Percentiles rank a stretch among this genome's conserved stretches.
phyloP scores from a whole-genome alignment of 2,329 filamentous ascomycete species.

The Botryotinia convoluta region DNA sequence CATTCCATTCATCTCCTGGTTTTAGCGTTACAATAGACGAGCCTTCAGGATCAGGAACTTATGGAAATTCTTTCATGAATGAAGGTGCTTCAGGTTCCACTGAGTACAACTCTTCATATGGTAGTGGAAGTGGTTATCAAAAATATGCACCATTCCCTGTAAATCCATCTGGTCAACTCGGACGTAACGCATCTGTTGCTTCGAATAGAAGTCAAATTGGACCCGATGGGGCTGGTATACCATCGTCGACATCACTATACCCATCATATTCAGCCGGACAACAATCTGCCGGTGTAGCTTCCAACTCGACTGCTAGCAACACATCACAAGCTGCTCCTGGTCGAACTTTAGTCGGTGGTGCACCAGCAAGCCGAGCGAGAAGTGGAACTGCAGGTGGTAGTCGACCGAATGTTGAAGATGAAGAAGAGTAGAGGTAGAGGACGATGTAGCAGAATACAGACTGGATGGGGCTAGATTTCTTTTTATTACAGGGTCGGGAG shows the following conservation, averaged over 20 bases:
- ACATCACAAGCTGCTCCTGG: constrained; percentile 7
- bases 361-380: neutral
- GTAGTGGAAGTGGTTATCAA: constrained; percentile 14
- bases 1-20: constrained; percentile 6
- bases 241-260: neutral
- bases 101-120: constrained; percentile 7
- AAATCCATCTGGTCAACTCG: constrained; percentile 8
- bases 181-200: constrained; percentile 10
- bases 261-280: constrained; percentile 6
- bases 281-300: neutral
- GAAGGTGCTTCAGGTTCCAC: neutral
- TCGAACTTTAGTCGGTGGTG: constrained; percentile 6
- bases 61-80: constrained; percentile 4
- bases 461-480: neutral
- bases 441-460: neutral
- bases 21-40: constrained; percentile 19
- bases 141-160: constrained; percentile 10
- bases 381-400: constrained; percentile 1
- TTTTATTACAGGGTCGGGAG: neutral
- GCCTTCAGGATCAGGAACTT: neutral
- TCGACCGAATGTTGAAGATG: neutral
- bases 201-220: constrained; percentile 13
- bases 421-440: neutral
- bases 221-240: neutral
- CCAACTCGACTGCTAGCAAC: neutral